These are phyloP conservation scores for Tieghemiomyces parasiticus DNA, from an alignment of 192 early-diverging fungal species.

Conservation along the genomic window DNA sequence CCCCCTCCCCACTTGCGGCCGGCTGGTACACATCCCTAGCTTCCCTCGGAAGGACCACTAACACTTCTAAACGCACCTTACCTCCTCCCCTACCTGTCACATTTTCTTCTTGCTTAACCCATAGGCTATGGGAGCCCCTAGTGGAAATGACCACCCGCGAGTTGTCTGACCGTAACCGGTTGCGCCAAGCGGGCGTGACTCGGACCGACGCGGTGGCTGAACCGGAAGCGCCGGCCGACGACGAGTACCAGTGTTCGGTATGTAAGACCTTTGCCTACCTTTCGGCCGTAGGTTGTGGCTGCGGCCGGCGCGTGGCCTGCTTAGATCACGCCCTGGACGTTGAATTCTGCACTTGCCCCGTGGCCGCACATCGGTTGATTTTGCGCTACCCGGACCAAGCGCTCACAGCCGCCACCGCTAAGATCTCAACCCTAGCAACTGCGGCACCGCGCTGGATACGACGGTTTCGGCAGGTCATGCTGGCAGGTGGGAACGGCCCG, in stretches of 20 bases:
- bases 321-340: no score
- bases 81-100: no score
- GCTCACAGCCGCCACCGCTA: slow-evolving; percentile 15
- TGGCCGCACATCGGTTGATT: slow-evolving; percentile 20
- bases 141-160: slow-evolving; percentile 39
- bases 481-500: neutral
- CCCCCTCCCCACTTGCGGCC: no score
- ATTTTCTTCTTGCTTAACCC: slow-evolving; percentile 9
- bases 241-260: slow-evolving; percentile 42
- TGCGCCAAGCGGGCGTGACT: slow-evolving; percentile 14
- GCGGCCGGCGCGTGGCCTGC: slow-evolving; percentile 43
- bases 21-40: no score
- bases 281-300: slow-evolving; percentile 44
- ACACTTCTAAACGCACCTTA: no score
- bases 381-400: slow-evolving; percentile 33
- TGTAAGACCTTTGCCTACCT: slow-evolving; percentile 64
- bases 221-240: slow-evolving; percentile 30
- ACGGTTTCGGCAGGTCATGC: neutral
- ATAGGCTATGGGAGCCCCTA: slow-evolving; percentile 30
- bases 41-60: no score
- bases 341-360: slow-evolving; percentile 36
- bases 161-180: slow-evolving; percentile 25
- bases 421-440: neutral
- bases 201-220: no score
- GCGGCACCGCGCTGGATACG: neutral